phyloP scores from a whole-genome alignment of 2,329 filamentous ascomycete genomes.

The Penicillium palitans region DNA sequence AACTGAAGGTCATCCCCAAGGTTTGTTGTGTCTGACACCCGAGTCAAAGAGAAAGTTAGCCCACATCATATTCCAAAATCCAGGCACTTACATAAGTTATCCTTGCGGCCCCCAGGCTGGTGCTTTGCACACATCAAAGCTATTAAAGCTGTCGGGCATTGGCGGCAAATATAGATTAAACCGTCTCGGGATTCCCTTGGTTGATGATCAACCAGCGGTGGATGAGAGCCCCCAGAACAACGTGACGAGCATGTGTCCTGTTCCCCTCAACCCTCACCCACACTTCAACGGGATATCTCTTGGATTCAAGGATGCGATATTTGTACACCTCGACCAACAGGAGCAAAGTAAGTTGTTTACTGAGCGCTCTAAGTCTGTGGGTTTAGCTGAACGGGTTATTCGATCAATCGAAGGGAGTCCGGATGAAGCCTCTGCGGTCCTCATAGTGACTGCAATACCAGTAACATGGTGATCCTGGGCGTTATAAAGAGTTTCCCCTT shows the following conservation, averaged over 20 bases:
- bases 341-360: conserved; percentile 9
- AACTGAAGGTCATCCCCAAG: conserved; percentile 14
- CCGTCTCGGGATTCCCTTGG: conserved; percentile 40
- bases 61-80: not conserved
- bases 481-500: conserved; percentile 18
- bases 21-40: not conserved
- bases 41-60: too few species aligned
- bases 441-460: conserved; percentile 7
- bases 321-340: conserved; percentile 6
- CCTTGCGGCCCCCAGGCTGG: too few species aligned
- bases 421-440: conserved; percentile 11
- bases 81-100: too few species aligned
- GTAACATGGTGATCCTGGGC: conserved; percentile 4
- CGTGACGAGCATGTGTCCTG: conserved; percentile 17
- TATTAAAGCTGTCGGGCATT: conserved; percentile 55
- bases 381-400: not conserved
- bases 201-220: conserved; percentile 50
- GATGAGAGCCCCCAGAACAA: conserved; percentile 44
- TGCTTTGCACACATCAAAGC: conserved; percentile 24
- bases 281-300: not conserved
- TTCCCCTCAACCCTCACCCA: conserved; percentile 8
- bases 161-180: conserved; percentile 43
- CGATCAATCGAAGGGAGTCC: conserved; percentile 12
- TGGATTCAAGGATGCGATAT: conserved; percentile 13
- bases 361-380: not conserved